Base-by-base conservation (phyloP, 1,139 yeast species). In the Nadsonia commutata region DNA sequence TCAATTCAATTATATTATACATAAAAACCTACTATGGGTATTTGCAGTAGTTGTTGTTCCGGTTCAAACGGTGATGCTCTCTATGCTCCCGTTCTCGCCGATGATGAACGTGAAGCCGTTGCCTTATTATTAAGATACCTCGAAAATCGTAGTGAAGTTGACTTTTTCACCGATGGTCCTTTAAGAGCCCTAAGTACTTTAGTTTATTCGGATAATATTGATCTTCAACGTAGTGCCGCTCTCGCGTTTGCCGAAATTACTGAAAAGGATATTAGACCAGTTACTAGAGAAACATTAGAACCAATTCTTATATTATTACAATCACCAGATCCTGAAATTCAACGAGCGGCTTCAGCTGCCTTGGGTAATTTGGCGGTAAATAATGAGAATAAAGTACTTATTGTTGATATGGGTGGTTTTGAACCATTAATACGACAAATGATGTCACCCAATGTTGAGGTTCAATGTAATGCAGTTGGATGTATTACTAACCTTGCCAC, bases 271-370 rank as follows among this genome's bases (percentile, higher is more conserved):
- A 59, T 88, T 37, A 74, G 94, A 50, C 84, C 93, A 42, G 97
- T 90, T 31, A 80, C 81, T 53, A 71, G 94, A 48, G 94, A 85
- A 52, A 96, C 90, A 2, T 69, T 90, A 52, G 96, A 90, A 60
- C 98, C 98, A 40, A 86, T 90, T 42, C 70, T 90, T 48, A 83
- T 86, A 43, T 70, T 90, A 43, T 68, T 93, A 51, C 95, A 88
- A 63, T 78, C 84, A 51, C 72, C 81, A 20, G 98, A 90, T 61
- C 74, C 88, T 43, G 98, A 90, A 64, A 95, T 90, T 31, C 98
- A 90, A 64, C 74, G 97, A 46, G 98, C 98, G 3, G 97, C 98
- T 0, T 90, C 97, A 62, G 99, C 98, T 2, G 98, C 99, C 2
- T 68, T 90, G 51, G 98, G 99, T 8, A 90, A 90, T 56, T 69